A percentile compares a stretch with the other conserved stretches of the same genome.
phyloP scores from a whole-genome alignment of 1,284 basidiomycete genomes.

The Malassezia caprae region DNA sequence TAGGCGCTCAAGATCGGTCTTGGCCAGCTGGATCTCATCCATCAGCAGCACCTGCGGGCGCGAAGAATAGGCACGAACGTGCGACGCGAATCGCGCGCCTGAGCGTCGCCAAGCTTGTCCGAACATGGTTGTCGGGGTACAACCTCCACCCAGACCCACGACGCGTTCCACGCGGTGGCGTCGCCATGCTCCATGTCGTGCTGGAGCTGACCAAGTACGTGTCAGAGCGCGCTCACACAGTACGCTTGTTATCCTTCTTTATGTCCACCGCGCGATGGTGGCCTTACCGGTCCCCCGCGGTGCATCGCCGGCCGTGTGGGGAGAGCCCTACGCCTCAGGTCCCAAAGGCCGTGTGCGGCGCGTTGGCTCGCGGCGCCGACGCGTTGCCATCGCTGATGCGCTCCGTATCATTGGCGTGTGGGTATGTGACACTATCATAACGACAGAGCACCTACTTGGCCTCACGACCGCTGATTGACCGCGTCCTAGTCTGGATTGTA shows the following conservation, averaged over 20 bases:
- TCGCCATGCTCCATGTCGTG: not conserved
- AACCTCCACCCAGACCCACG: not conserved
- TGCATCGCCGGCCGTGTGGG: constrained; percentile 1
- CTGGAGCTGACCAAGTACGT: constrained; percentile 12
- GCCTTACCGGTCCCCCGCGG: not conserved
- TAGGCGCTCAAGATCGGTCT: constrained; percentile 24
- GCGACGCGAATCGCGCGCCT: not conserved
- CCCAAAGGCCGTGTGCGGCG: not conserved
- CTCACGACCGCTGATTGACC: not conserved
- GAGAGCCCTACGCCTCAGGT: not conserved
- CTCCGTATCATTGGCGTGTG: constrained; percentile 4
- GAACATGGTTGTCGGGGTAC: not conserved
- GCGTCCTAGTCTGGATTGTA: constrained; percentile 7
- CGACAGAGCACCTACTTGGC: not conserved
- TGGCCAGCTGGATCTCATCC: constrained; percentile 32
- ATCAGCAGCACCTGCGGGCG: constrained; percentile 31
- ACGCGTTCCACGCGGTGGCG: not conserved
- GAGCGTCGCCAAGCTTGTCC: not conserved
- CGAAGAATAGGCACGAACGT: not conserved
- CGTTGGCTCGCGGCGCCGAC: constrained; percentile 6
- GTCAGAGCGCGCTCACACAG: not conserved
- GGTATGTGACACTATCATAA: not conserved
- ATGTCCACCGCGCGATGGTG: constrained; percentile 8
- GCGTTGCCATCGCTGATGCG: not conserved
- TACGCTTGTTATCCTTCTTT: not conserved